A percentile compares a stretch with the other conserved stretches of the same genome.
These are phyloP conservation scores for Vigna hirtella DNA, from an alignment of 306 rosid genomes.

Conservation along the genomic window DNA sequence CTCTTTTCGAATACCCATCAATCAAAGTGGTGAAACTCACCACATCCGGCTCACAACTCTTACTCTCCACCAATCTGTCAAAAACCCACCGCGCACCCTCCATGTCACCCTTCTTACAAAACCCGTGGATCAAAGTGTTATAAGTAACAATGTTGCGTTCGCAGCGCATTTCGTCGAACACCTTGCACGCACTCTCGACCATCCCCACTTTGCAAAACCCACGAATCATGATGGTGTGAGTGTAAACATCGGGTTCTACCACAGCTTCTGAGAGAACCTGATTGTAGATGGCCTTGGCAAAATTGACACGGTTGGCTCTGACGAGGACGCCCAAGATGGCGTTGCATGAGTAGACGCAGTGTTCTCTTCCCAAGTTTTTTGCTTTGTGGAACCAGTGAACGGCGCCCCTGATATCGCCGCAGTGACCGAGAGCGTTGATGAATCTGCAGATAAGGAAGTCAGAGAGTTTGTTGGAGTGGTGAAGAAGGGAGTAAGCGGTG, in stretches of 20 bases:
- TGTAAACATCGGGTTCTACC: conserved; percentile 51
- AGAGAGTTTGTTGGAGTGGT: conserved; percentile 39
- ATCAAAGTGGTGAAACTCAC: conserved; percentile 62
- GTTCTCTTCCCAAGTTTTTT: conserved; percentile 43
- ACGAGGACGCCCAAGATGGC: conserved; percentile 58
- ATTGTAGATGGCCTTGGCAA: conserved; percentile 54
- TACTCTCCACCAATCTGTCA: conserved; percentile 37
- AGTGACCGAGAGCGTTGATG: conserved; percentile 52
- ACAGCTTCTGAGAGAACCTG: conserved; percentile 48
- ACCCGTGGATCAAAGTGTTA: conserved; percentile 55
- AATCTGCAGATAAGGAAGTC: conserved; percentile 51
- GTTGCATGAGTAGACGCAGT: conserved; percentile 52
- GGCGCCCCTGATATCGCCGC: conserved; percentile 57
- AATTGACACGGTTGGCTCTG: conserved; percentile 47
- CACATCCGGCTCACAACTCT: conserved; percentile 53
- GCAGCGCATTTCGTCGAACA: conserved; percentile 67
- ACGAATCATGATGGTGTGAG: conserved; percentile 56
- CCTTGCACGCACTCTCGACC: conserved; percentile 52
- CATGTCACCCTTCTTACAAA: conserved; percentile 54
- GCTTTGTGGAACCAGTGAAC: conserved; percentile 62
- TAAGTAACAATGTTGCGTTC: conserved; percentile 56
- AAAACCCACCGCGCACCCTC: conserved; percentile 51
- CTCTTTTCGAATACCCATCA: conserved; percentile 59
- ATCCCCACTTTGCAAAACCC: conserved; percentile 60
- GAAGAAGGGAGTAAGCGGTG: conserved; percentile 55